phyloP scores from a whole-genome alignment of 345 rosid genomes.

The Acer negundo region DNA sequence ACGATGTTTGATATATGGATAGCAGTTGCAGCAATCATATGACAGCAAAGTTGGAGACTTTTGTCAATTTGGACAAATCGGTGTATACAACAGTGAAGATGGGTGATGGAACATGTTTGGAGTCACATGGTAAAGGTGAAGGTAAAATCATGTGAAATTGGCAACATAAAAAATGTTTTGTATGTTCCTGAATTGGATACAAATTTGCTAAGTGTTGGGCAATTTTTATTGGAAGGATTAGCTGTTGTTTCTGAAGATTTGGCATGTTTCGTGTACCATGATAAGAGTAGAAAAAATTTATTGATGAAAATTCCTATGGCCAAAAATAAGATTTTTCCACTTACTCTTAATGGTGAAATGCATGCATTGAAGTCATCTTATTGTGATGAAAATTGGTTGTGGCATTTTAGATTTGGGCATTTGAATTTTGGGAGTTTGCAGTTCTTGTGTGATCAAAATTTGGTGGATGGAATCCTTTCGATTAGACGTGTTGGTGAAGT shows the following conservation, averaged over 20 bases:
- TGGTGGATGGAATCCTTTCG: background rate
- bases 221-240: background rate
- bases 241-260: conserved; percentile 8
- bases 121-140: background rate
- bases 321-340: background rate
- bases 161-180: background rate
- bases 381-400: background rate
- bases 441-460: background rate
- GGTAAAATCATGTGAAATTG: background rate
- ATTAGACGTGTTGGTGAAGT: background rate
- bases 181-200: background rate
- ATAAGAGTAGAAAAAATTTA: background rate
- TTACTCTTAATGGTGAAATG: background rate
- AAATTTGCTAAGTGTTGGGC: background rate
- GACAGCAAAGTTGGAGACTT: background rate
- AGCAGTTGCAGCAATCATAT: background rate
- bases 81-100: background rate
- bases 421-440: background rate
- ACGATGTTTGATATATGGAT: background rate
- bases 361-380: background rate
- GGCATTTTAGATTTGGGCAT: background rate
- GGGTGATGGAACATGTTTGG: background rate
- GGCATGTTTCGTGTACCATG: background rate
- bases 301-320: background rate
- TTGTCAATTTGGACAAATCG: background rate